phyloP scores from a whole-genome alignment of 805 yeast genomes.

The Cyberlindnera maritima region DNA sequence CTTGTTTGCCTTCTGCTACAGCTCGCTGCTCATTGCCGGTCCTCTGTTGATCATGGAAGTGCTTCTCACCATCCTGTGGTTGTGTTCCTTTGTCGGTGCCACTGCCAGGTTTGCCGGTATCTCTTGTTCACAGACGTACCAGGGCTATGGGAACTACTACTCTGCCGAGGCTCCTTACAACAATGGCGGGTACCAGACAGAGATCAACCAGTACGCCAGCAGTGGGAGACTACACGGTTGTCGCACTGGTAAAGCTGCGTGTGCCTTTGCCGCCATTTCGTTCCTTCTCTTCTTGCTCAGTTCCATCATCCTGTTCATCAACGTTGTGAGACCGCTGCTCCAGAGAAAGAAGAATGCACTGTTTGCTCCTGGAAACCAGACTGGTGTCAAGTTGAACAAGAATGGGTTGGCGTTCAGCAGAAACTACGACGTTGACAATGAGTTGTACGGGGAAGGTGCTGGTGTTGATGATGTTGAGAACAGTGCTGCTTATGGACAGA shows the following conservation, averaged over 20 bases:
- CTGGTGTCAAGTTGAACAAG: constrained; percentile 8
- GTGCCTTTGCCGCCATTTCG: constrained; percentile 16
- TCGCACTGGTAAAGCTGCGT: constrained; percentile 15
- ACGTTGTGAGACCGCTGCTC: constrained; percentile 26
- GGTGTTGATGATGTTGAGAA: not conserved
- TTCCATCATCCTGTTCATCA: constrained; percentile 25
- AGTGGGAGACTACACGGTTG: constrained; percentile 8
- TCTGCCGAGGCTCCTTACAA: not conserved
- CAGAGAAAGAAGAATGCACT: not conserved
- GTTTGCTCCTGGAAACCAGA: not conserved
- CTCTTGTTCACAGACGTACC: constrained; percentile 20
- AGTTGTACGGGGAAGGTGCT: not conserved
- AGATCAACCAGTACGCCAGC: not conserved
- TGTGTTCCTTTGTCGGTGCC: constrained; percentile 34
- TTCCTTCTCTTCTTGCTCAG: constrained; percentile 29
- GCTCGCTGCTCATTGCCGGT: constrained; percentile 27
- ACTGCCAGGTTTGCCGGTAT: constrained; percentile 31
- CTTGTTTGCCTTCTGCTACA: constrained; percentile 19
- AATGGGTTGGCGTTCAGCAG: constrained; percentile 9
- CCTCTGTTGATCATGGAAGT: constrained; percentile 28
- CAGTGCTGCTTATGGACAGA: not conserved
- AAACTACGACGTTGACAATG: constrained; percentile 1
- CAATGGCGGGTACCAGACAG: not conserved
- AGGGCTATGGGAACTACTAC: not conserved
- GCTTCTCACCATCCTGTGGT: constrained; percentile 30